Evolutionary conservation across 179 eudicot species (phyloP).

Genomic region (Drosera spatulata): DNA sequence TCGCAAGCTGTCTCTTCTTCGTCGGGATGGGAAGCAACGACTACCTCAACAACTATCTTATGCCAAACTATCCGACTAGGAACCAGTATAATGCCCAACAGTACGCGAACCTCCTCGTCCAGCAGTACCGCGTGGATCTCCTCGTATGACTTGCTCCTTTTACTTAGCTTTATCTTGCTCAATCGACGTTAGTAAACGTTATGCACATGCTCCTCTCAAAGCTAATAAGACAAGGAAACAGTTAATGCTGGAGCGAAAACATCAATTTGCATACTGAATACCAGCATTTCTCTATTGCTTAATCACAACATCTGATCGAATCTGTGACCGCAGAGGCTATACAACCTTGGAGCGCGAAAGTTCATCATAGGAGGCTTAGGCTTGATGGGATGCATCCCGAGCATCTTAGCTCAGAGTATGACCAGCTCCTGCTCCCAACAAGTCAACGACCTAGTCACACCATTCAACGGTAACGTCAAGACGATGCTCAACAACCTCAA

Average conservation of each 20-base stretch:
- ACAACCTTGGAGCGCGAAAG: conserved; percentile 32
- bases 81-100: conserved; percentile 52
- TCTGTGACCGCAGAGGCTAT: conserved; percentile 22
- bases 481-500: conserved; percentile 25
- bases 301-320: no score
- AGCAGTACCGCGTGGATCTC: conserved; percentile 61
- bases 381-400: conserved; percentile 34
- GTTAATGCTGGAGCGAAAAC: neutral
- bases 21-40: conserved; percentile 97
- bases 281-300: neutral
- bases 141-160: conserved; percentile 28
- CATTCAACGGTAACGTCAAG: conserved; percentile 32
- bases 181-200: no score
- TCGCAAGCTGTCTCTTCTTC: conserved; percentile 54
- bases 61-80: conserved; percentile 74
- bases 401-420: conserved; percentile 25
- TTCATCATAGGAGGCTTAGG: conserved; percentile 34
- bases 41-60: conserved; percentile 86
- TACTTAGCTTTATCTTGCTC: neutral
- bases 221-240: no score
- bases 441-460: conserved; percentile 23
- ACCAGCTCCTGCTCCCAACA: conserved; percentile 16
- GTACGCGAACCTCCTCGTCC: conserved; percentile 48
- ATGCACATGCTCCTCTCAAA: no score
- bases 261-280: neutral